Evolutionary conservation across 2,329 filamentous ascomycete species (phyloP).

Genomic region (Epichloe coenophiala): DNA sequence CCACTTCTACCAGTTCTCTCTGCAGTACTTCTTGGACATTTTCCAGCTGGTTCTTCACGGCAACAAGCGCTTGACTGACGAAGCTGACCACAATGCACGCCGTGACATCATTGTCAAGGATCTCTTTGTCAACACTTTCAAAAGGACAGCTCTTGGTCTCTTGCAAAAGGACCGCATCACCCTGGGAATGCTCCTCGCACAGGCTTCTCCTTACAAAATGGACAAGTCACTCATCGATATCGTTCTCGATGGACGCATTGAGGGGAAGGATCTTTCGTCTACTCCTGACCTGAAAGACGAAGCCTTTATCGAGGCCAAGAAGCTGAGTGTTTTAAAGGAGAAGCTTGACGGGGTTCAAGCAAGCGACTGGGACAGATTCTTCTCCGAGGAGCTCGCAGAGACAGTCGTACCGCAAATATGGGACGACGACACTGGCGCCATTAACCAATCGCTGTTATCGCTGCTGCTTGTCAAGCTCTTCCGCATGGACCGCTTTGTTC

Average conservation of each 20-base stretch:
- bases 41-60: conserved; percentile 82
- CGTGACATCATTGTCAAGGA: conserved; percentile 85
- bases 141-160: conserved; percentile 82
- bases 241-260: conserved; percentile 65
- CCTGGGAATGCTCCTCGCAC: conserved; percentile 84
- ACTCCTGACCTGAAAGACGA: conserved; percentile 50
- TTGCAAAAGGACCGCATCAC: conserved; percentile 86
- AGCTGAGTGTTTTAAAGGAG: conserved; percentile 60
- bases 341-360: conserved; percentile 48
- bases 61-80: conserved; percentile 58
- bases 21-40: conserved; percentile 96
- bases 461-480: conserved; percentile 87
- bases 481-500: conserved; percentile 89
- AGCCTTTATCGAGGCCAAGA: conserved; percentile 53
- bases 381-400: conserved; percentile 76
- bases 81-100: conserved; percentile 63
- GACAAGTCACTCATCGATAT: conserved; percentile 79
- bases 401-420: conserved; percentile 67
- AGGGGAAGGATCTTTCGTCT: conserved; percentile 67
- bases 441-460: conserved; percentile 69
- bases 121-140: conserved; percentile 82
- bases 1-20: conserved; percentile 98
- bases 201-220: conserved; percentile 93
- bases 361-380: conserved; percentile 67
- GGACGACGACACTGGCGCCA: conserved; percentile 45